A percentile compares a stretch with the other conserved stretches of the same genome.
phyloP scores from a whole-genome alignment of 352 stramenopile genomes.

The Poterioochromonas sp. region DNA sequence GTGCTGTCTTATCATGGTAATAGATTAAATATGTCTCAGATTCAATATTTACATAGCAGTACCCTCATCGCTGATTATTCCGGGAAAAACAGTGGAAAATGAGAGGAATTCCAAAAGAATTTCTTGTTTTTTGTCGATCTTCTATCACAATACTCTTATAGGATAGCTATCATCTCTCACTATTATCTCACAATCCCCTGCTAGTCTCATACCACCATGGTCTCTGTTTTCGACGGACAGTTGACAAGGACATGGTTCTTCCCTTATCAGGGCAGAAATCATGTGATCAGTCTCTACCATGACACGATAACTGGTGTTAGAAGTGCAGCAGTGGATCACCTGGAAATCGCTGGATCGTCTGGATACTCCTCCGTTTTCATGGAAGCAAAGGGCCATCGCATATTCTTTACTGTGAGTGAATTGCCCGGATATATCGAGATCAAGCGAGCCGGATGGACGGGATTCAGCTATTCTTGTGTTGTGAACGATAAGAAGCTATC shows the following conservation, averaged over 20 bases:
- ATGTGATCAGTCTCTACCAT: conserved; percentile 33
- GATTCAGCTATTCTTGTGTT: conserved; percentile 18
- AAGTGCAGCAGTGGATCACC: conserved; percentile 12
- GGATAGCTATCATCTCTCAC: too few species aligned
- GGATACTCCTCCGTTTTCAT: conserved; percentile 6
- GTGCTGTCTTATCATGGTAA: too few species aligned
- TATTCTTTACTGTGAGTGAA: conserved; percentile 3
- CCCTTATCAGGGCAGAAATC: background rate
- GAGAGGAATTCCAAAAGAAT: too few species aligned
- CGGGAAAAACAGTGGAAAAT: too few species aligned
- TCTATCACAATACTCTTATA: too few species aligned
- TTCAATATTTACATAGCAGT: too few species aligned
- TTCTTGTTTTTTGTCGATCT: too few species aligned
- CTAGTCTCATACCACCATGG: too few species aligned
- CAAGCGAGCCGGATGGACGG: conserved; percentile 1
- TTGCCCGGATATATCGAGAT: conserved; percentile 29
- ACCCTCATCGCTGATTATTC: too few species aligned
- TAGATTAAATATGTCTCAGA: too few species aligned
- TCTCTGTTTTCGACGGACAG: conserved; percentile 23
- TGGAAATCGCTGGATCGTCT: conserved; percentile 14
- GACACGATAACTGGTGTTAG: conserved; percentile 22
- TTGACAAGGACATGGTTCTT: conserved; percentile 22
- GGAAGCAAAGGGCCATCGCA: conserved; percentile 8
- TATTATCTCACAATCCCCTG: too few species aligned
- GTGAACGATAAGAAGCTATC: background rate